Conservation (phyloP, 2,329 filamentous ascomycete species). For the Aspergillus tamarii region DNA sequence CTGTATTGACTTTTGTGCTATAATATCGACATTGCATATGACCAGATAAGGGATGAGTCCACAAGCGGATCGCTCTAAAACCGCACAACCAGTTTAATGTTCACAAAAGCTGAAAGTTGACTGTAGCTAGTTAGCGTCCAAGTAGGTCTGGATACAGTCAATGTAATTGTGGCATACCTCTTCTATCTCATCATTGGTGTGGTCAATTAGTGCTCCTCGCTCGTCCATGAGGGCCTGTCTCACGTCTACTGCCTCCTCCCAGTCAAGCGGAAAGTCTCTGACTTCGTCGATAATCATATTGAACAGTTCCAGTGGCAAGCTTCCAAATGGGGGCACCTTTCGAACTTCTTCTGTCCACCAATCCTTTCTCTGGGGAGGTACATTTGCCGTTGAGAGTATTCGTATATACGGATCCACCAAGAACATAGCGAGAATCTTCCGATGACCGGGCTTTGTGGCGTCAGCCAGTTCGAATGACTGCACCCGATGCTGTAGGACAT, state of each 20-base stretch:
- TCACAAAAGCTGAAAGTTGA: not conserved
- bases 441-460: slow-evolving; percentile 24
- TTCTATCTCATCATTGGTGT: slow-evolving; percentile 1
- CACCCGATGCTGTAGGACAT: slow-evolving; percentile 25
- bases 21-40: too few relatives aligned
- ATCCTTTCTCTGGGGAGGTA: slow-evolving; percentile 24
- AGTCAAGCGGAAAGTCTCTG: not conserved
- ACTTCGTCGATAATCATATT: not conserved
- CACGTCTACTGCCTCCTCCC: slow-evolving; percentile 1
- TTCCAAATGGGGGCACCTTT: not conserved
- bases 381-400: slow-evolving; percentile 30
- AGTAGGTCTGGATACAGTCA: too few relatives aligned
- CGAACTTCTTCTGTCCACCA: slow-evolving; percentile 8
- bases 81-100: not conserved
- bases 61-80: too few relatives aligned
- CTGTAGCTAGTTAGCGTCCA: not conserved
- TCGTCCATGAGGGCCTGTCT: not conserved
- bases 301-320: not conserved
- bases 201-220: not conserved
- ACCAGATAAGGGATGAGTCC: too few relatives aligned
- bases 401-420: slow-evolving; percentile 29
- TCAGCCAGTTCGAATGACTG: slow-evolving; percentile 26
- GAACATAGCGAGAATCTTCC: slow-evolving; percentile 32
- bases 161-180: not conserved
- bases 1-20: too few relatives aligned